phyloP scores from a whole-genome alignment of 23 red algal genomes.

The Gracilaria gracilis region DNA sequence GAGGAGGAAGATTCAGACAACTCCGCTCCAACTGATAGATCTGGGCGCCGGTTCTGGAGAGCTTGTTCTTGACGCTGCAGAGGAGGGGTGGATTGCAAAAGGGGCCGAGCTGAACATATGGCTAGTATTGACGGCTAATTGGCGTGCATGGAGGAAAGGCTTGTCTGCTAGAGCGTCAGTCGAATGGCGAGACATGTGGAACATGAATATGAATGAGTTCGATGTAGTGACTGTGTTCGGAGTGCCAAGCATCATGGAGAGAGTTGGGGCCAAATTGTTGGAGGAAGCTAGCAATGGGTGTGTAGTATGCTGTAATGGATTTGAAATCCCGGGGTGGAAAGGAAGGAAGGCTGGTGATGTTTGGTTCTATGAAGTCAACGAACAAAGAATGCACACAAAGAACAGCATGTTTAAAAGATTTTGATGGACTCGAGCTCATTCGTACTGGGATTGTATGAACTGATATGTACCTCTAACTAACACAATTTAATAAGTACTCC shows the following conservation, averaged over 20 bases:
- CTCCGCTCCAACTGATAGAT: conserved; percentile 28
- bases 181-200: conserved; percentile 51
- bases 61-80: conserved; percentile 50
- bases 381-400: neutral
- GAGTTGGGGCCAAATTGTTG: conserved; percentile 23
- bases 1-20: neutral
- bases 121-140: conserved; percentile 37
- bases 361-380: conserved; percentile 53
- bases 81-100: conserved; percentile 21
- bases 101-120: conserved; percentile 58
- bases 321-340: conserved; percentile 43
- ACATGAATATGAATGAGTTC: neutral
- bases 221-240: conserved; percentile 61
- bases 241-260: conserved; percentile 61
- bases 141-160: conserved; percentile 12
- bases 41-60: conserved; percentile 64
- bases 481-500: neutral
- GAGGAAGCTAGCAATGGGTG: conserved; percentile 46
- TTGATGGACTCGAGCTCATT: too few species aligned
- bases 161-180: neutral
- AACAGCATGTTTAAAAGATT: neutral
- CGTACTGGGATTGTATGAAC: too few species aligned
- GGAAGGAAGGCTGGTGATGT: conserved; percentile 46
- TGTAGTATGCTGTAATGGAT: conserved; percentile 63
- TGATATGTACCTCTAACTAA: too few species aligned